These are phyloP conservation scores for Stenocarpella maydis DNA, from an alignment of 2,329 filamentous ascomycete genomes.

Conservation along the genomic window DNA sequence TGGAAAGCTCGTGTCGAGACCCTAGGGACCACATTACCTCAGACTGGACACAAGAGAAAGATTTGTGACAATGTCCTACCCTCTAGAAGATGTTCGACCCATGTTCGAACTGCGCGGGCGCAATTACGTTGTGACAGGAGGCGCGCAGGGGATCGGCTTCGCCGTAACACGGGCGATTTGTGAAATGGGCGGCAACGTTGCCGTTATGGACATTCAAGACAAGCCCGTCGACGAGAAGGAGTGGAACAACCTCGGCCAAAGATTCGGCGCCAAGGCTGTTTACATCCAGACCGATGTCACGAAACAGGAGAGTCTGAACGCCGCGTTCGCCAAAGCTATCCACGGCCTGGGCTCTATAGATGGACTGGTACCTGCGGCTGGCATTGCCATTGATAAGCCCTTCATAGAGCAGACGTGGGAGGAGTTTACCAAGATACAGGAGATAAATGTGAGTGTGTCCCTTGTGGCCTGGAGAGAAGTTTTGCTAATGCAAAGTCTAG, in stretches of 20 bases:
- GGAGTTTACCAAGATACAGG: slow-evolving; percentile 50
- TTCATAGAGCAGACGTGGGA: slow-evolving; percentile 54
- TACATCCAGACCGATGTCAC: slow-evolving; percentile 47
- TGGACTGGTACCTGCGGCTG: slow-evolving; percentile 47
- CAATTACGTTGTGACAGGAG: slow-evolving; percentile 51
- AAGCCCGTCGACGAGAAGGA: slow-evolving; percentile 41
- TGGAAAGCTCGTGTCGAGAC: background rate
- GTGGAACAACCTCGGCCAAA: slow-evolving; percentile 38
- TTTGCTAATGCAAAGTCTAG: slow-evolving; percentile 37
- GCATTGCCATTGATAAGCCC: slow-evolving; percentile 53
- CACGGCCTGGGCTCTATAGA: slow-evolving; percentile 42
- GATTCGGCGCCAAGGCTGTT: slow-evolving; percentile 39
- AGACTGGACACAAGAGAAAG: background rate
- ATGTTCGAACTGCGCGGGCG: slow-evolving; percentile 46
- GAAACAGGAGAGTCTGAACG: slow-evolving; percentile 42
- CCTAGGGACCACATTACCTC: background rate
- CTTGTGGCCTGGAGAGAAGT: background rate
- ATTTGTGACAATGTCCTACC: slow-evolving; percentile 29
- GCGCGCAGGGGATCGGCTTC: slow-evolving; percentile 51
- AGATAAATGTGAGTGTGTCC: slow-evolving; percentile 49
- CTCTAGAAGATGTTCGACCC: slow-evolving; percentile 41
- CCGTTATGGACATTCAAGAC: slow-evolving; percentile 46
- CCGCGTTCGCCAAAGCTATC: slow-evolving; percentile 40
- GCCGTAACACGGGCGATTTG: slow-evolving; percentile 48
- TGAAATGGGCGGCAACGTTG: slow-evolving; percentile 52